phyloP scores from a whole-genome alignment of 768 basidiomycete species.

The Pleurotus sapidus region DNA sequence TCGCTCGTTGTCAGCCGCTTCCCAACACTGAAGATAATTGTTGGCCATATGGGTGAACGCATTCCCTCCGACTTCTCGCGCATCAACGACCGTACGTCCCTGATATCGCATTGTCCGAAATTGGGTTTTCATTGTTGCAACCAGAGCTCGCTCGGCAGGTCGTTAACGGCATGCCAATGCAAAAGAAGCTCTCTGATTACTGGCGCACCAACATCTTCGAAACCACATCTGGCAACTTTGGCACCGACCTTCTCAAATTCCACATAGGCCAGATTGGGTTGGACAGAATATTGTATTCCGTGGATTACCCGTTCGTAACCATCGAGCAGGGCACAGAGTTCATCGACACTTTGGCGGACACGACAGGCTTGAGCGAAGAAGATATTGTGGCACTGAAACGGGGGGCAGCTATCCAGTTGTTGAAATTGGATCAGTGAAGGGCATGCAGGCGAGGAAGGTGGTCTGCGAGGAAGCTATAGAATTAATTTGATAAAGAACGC shows the following conservation, averaged over 20 bases:
- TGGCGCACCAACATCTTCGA: conserved; percentile 37
- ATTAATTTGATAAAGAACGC: too few species aligned
- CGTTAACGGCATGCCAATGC: conserved; percentile 32
- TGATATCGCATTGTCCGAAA: neutral
- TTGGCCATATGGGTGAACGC: conserved; percentile 41
- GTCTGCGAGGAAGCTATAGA: too few species aligned
- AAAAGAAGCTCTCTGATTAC: conserved; percentile 32
- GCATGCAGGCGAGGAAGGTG: too few species aligned
- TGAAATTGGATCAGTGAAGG: conserved; percentile 3
- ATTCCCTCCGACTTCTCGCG: conserved; percentile 38
- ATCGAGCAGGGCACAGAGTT: conserved; percentile 1
- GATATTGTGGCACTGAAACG: neutral
- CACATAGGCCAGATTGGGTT: conserved; percentile 37
- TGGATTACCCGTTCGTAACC: conserved; percentile 32
- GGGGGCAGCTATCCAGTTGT: neutral
- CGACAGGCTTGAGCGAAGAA: neutral
- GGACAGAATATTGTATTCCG: conserved; percentile 38
- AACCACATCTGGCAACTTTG: conserved; percentile 39
- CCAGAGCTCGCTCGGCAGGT: conserved; percentile 28
- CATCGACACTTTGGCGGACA: neutral
- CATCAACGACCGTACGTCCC: conserved; percentile 33
- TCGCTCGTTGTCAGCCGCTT: conserved; percentile 29
- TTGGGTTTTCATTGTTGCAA: neutral
- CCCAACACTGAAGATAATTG: conserved; percentile 35
- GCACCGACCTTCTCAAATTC: conserved; percentile 33